Evolutionary conservation across 176 grass and related monocot species (phyloP), one percentile per base, ranked within the genome.

Genomic region (Carex pumila): DNA sequence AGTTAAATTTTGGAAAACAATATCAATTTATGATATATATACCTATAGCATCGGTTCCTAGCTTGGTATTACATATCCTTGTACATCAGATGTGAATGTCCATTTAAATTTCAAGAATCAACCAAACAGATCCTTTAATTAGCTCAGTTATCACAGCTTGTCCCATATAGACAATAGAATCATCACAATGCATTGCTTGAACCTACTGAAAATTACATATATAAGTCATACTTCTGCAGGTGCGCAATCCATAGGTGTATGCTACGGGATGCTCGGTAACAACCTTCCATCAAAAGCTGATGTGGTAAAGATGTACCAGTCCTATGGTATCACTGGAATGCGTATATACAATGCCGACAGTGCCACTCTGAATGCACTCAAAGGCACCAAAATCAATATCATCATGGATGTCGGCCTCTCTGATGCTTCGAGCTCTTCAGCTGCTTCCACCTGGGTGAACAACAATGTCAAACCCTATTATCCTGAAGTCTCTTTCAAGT

Each of bases 201-300:
- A 61, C 19, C 9, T 66, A 13, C 6, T 66, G 63, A 41, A 66
- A 30, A 30, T 7, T 14, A 66, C 41, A 43, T 43, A 43, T 34
- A 12, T 32, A 15, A 6, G 4, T 67, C 14, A 2, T 81, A 1
- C 9, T 57, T 13, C 41, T 68, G 57, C 85, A 96, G 94, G 6
- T n/a, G 91, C 83, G 31, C 19, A 88, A 60, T 91, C 91, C 64
- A 93, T 91, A 49, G 94, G 94, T 32, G 91, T 97, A 0, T 93
- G 91, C 87, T 91, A 97, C 25, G 94, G 91, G 30, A 72, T 82
- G 60, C 5, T 65, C 0, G 94, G 89, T 70, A 84, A 93, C 87
- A 85, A 90, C 77, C 91, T 97, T 2, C 94, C 94, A 1, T 77
- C 81, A 0, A 32, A 49, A 9, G 79, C 71, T 55, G 71, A 87